Evolutionary conservation across 202 grass and related monocot species (phyloP), one percentile per base, ranked within the genome.

Genomic region (Setaria viridis): DNA sequence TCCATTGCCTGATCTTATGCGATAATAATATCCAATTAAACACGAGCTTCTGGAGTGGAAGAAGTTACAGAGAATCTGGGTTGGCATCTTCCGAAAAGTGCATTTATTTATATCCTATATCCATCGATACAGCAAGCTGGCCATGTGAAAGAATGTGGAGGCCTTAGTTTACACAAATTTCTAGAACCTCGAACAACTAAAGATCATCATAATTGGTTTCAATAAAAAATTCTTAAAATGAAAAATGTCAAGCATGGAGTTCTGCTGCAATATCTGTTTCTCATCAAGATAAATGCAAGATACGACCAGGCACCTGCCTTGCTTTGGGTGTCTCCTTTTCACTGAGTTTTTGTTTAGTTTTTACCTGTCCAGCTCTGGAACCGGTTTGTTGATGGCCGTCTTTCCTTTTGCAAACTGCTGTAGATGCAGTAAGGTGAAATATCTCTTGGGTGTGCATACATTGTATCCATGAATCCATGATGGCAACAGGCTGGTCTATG

Each of bases 101-200:
- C 58, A 80, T 70, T 46, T 47, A 34, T 83, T 73, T 49, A 72
- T 45, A 83, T 20, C 32, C 77, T 67, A n/a, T 62, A 82, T 45
- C 42, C 32, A 74, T 62, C 19, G 29, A 79, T 74, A 33, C 43
- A 54, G 10, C 34, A 45, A 62, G 62, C 55, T 83, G 74, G 51
- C 80, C 84, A 76, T 84, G 80, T 70, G 43, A 87, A 50, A 70
- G 57, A 73, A 59, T 74, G 82, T 74, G 48, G 58, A 4, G 39
- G 39, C 17, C 62, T 16, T 73, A 34, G 47, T 63, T 71, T 57
- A 51, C 53, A 48, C 25, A 25, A 39, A 20, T 19, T 46, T 2
- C 3, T 11, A 62, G 35, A 48, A 50, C 51, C 42, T 45, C 41
- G 32, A 43, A 60, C 76, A 89, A 80, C 75, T 43, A n/a, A 46